Evolutionary conservation across 768 basidiomycete genomes (phyloP), one percentile per base, ranked within the genome.

Genomic region (Mycena sanguinolenta): DNA sequence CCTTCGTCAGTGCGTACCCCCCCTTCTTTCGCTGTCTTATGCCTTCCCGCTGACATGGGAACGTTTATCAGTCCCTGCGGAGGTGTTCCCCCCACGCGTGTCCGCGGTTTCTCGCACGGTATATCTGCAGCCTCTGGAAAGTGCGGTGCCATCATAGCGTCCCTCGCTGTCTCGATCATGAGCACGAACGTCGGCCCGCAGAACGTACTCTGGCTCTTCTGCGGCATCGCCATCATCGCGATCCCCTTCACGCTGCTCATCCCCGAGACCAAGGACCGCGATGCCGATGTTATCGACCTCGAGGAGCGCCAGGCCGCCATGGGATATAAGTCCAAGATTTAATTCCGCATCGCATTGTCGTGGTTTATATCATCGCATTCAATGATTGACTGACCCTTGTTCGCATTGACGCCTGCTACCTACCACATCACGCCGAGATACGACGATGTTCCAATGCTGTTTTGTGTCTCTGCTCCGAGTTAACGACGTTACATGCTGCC

Each of bases 21-120:
- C 23, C 32, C n/a, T n/a, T 34, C 39, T 30, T 19, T 44, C 27
- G 38, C 39, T 4, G 21, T 30, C 39, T 10, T 6, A n/a, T 46
- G 32, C 10, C 6, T 46, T 39, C 13, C 39, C 34, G 16, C 60
- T 69, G 54, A 69, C 65, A 3, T 10, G 32, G 32, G 32, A 34
- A 21, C 32, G 46, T 7, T 23, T 2, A 27, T 4, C 54, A 69
- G 67, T 91, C 12, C 90, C 90, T 27, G 89, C 88, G 58, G 90
- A 92, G 76, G 84, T 80, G 36, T 92, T 89, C 85, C 90, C 85
- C 90, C 90, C 3, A 92, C 90, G 4, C 88, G 91, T 38, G 91
- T 91, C 77, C 86, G 91, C 70, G 89, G 88, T 28, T 90, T 89
- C 16, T 87, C 85, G 25, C 88, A 90, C 74, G 90, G 90, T 73